These are phyloP conservation scores for Middelhovenomyces tepae DNA, from an alignment of 805 yeast genomes.

Conservation along the genomic window DNA sequence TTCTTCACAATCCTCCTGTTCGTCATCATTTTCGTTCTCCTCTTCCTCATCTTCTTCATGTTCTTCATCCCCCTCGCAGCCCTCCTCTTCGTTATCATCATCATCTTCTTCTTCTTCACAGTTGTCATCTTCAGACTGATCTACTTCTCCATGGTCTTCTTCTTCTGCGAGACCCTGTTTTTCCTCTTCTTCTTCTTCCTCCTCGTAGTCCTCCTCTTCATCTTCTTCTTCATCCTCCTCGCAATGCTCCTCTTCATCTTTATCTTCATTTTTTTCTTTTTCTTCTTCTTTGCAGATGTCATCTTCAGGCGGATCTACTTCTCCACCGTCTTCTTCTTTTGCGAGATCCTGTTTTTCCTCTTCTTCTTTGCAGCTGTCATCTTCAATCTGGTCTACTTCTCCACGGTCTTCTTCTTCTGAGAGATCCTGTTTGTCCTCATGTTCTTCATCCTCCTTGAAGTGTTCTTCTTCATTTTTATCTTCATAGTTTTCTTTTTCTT, in stretches of 20 bases:
- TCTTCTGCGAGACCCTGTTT: constrained; percentile 2
- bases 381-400: constrained; percentile 1
- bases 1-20: constrained; percentile 6
- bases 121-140: constrained; percentile 3
- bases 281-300: constrained; percentile 6
- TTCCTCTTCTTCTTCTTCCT: constrained; percentile 10
- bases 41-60: constrained; percentile 5
- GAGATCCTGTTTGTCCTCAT: constrained; percentile 1
- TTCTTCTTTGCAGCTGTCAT: neutral
- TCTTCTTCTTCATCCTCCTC: constrained; percentile 3
- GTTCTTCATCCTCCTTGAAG: constrained; percentile 4
- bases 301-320: constrained; percentile 4
- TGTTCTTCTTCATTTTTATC: constrained; percentile 7
- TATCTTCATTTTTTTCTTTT: constrained; percentile 1
- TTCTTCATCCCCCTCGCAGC: constrained; percentile 1
- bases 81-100: constrained; percentile 1
- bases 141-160: neutral
- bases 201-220: constrained; percentile 8
- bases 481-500: constrained; percentile 7
- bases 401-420: constrained; percentile 1
- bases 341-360: constrained; percentile 3
- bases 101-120: constrained; percentile 7
- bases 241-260: constrained; percentile 1
- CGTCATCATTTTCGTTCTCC: constrained; percentile 2
- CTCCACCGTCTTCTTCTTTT: constrained; percentile 6